Evolutionary conservation across 192 early-diverging fungal genomes (phyloP), one percentile per base, ranked within the genome.

Genomic region (Chytriomyces confervae): DNA sequence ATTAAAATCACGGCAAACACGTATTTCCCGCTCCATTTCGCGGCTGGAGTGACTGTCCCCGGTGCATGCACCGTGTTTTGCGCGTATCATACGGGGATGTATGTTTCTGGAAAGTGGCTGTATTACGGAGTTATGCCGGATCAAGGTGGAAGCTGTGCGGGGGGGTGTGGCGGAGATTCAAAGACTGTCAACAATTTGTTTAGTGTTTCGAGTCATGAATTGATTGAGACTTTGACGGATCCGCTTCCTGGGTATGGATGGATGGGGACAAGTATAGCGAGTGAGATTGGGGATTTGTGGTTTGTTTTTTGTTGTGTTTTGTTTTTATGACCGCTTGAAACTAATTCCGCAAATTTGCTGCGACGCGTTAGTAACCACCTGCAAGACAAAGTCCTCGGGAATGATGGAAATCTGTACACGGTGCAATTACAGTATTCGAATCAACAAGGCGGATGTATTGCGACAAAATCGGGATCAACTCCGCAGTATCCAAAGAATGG

Each of bases 31-130:
- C 8, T 64, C 63, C 23, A 64, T 23, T 64, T 64, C 23, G 10
- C 20, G 10, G 44, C 75, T 18, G 63, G 20, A 8, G 23, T 10
- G 23, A 24, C 8, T 23, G 10, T 36, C 64, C 51, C 63, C 50
- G 11, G 20, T 7, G n/a, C n/a, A n/a, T 78, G 77, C 62, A 18
- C 50, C 20, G 44, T 20, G 27, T 77, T 77, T 0, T 81, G 80
- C 60, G 79, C 79, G 5, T 77, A 82, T 44, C 80, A 81, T 48
- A 69, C n/a, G n/a, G n/a, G n/a, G n/a, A n/a, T n/a, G n/a, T n/a
- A n/a, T n/a, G n/a, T n/a, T n/a, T n/a, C n/a, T n/a, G n/a, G n/a
- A n/a, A n/a, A n/a, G n/a, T n/a, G n/a, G n/a, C n/a, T n/a, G n/a
- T n/a, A n/a, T n/a, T 81, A 81, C 71, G 79, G 69, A 47, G 70